phyloP scores from a whole-genome alignment of 495 filamentous ascomycete species.

The Parachaetomium inaequale region DNA sequence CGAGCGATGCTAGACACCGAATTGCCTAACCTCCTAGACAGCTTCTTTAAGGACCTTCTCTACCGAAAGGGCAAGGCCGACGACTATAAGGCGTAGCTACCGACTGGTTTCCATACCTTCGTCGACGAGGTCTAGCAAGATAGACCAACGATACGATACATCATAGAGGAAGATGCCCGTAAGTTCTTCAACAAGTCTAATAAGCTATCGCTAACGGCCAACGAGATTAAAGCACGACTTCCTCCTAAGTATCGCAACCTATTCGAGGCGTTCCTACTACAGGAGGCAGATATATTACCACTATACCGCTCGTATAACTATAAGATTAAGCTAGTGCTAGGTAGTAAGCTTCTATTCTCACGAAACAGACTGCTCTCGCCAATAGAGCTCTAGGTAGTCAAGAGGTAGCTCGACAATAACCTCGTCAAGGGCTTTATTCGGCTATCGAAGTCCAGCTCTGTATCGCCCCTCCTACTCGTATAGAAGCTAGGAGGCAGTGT shows the following conservation, averaged over 20 bases:
- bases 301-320: too few relatives aligned
- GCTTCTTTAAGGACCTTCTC: too few relatives aligned
- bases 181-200: neutral
- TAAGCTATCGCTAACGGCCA: too few relatives aligned
- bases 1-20: neutral
- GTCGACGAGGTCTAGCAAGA: neutral
- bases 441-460: neutral
- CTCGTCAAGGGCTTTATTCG: neutral
- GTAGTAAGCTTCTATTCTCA: neutral
- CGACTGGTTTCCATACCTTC: neutral
- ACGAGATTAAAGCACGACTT: neutral
- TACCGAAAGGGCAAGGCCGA: neutral
- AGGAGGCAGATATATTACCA: neutral
- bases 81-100: neutral
- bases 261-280: neutral
- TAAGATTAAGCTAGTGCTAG: neutral
- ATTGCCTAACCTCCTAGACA: neutral
- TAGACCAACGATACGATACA: neutral
- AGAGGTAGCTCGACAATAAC: neutral
- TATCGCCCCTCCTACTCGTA: neutral
- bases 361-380: neutral
- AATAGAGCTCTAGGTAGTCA: neutral
- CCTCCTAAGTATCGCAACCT: neutral
- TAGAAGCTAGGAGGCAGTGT: neutral
- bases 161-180: neutral